Percentiles rank a stretch among this genome's conserved stretches.
Conservation (phyloP, 2,329 filamentous ascomycete species). For the Fusarium nanum region DNA sequence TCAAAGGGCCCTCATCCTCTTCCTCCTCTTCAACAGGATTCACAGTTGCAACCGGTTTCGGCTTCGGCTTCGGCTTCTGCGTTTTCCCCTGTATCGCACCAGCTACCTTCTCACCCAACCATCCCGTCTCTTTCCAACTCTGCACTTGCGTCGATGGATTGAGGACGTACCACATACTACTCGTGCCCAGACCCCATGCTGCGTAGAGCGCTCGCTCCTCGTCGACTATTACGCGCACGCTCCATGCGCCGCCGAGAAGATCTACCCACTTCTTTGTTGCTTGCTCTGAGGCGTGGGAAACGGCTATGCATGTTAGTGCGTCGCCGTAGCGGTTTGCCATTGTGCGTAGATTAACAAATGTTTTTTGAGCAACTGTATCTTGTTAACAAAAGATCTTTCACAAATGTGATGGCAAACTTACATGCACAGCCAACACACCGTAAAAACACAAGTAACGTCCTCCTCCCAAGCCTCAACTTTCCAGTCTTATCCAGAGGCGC, state of each 20-base stretch:
- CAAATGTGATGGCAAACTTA: constrained; percentile 48
- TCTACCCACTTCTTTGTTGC: constrained; percentile 69
- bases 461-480: constrained; percentile 57
- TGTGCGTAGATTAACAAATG: constrained; percentile 66
- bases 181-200: constrained; percentile 68
- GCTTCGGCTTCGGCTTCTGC: constrained; percentile 14
- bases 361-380: constrained; percentile 63
- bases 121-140: constrained; percentile 66
- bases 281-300: constrained; percentile 68
- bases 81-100: constrained; percentile 56
- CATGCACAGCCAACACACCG: constrained; percentile 68
- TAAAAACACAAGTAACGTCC: constrained; percentile 63
- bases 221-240: constrained; percentile 66
- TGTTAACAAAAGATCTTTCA: not conserved
- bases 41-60: not conserved
- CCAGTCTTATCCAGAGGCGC: constrained; percentile 61
- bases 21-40: constrained; percentile 22
- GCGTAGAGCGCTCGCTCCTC: constrained; percentile 68
- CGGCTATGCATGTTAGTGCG: constrained; percentile 65
- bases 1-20: constrained; percentile 54
- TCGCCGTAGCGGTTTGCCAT: constrained; percentile 64
- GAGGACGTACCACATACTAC: constrained; percentile 63
- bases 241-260: constrained; percentile 68
- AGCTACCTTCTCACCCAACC: constrained; percentile 64
- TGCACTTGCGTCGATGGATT: constrained; percentile 65